Conservation (phyloP, 139 green algal species). For the Nannochloris sp. region DNA sequence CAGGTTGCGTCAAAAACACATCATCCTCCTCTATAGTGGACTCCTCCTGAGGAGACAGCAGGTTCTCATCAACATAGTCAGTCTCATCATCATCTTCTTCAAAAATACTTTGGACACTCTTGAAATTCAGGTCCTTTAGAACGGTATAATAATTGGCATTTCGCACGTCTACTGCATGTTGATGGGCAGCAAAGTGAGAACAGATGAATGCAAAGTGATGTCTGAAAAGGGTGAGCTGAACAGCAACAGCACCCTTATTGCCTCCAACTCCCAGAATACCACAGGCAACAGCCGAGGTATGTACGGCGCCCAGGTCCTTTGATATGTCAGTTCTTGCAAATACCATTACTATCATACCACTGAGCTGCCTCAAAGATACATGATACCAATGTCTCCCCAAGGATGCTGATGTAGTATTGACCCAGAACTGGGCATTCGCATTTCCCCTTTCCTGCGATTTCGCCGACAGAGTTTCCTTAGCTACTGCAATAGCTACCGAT, state of each 20-base stretch:
- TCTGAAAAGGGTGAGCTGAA: slow-evolving; percentile 74
- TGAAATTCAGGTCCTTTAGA: slow-evolving; percentile 59
- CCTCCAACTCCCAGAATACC: slow-evolving; percentile 83
- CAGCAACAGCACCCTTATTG: slow-evolving; percentile 90
- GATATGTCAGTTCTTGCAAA: slow-evolving; percentile 41
- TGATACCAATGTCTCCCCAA: slow-evolving; percentile 41
- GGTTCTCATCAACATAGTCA: neutral
- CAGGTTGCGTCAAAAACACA: neutral
- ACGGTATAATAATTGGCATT: slow-evolving; percentile 84
- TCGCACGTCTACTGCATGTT: slow-evolving; percentile 62
- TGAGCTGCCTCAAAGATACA: slow-evolving; percentile 75
- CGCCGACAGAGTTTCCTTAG: slow-evolving; percentile 36
- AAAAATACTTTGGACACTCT: slow-evolving; percentile 4
- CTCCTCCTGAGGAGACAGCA: no score
- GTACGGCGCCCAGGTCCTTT: slow-evolving; percentile 59
- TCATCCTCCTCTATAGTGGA: no score
- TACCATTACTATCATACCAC: slow-evolving; percentile 66
- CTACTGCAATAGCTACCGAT: slow-evolving; percentile 49
- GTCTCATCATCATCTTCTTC: slow-evolving; percentile 2
- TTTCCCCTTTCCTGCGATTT: slow-evolving; percentile 62
- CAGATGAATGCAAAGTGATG: slow-evolving; percentile 57
- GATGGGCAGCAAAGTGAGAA: slow-evolving; percentile 89
- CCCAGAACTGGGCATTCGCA: slow-evolving; percentile 66
- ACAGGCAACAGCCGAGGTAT: slow-evolving; percentile 71
- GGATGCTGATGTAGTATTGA: slow-evolving; percentile 20